Base-by-base conservation (phyloP, 306 rosid genomes). In the Prosopis cineraria region DNA sequence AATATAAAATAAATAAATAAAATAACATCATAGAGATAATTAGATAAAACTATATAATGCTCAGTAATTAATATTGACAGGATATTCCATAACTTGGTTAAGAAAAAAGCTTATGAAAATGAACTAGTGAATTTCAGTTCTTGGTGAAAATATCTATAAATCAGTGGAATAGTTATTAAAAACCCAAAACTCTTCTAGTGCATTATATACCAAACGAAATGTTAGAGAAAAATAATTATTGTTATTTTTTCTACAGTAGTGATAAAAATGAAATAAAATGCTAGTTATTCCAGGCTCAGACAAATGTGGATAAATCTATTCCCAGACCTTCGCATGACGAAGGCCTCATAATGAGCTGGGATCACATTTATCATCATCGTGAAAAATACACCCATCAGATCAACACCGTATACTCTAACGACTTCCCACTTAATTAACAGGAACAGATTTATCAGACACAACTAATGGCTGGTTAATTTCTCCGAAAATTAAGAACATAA, bases 341-440 rank as follows among this genome's bases (percentile, higher is more conserved):
- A 70, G 84, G 84, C 70, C 87, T 84, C 87, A 72, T 84, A 84
- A 84, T 80, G 85, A 84, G 83, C 85, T 80, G 88, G 85, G 85
- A 84, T 80, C 77, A 80, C 80, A 77, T 68, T 77, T 68, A 77
- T 80, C 84, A 84, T 76, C 88, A 80, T 41, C 70, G 77, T 4
- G n/a, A 27, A 55, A 55, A 72, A n/a, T 24, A 22, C 1, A 71
- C 20, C 17, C 2, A 70, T 29, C 40, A 55, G n/a, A 58, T 11
- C 17, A 22, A 10, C 77, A 39, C 33, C 31, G 8, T 9, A 67
- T 1, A 36, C 34, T 22, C 20, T 2, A 1, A 53, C 50, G 24
- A 10, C 14, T 14, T 8, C 20, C 24, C 62, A 33, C 24, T 33
- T 19, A 2, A 24, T 52, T 36, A 12, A 39, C 58, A 41, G 10